Evolutionary conservation across 352 stramenopile genomes (phyloP).

Genomic region (Globisporangium rhizosaccharum): DNA sequence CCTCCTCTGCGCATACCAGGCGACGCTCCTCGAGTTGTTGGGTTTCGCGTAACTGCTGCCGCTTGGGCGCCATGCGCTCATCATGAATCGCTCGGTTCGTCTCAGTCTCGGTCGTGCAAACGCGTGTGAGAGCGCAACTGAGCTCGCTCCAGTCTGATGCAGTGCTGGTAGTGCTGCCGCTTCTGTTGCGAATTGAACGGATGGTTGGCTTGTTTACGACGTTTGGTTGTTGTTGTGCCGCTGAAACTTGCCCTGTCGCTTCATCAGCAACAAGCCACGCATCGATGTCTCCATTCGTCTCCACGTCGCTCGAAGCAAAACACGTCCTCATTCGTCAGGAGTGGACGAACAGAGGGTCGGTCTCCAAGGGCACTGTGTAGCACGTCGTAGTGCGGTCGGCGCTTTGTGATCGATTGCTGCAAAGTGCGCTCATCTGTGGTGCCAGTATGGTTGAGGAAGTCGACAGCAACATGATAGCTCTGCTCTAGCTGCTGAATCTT

Average conservation of each 20-base stretch:
- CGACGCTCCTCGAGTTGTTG: slow-evolving; percentile 7
- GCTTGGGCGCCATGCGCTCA: slow-evolving; percentile 6
- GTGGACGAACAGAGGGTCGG: slow-evolving; percentile 3
- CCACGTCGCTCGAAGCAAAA: not conserved
- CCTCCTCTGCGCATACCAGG: slow-evolving; percentile 6
- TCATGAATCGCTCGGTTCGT: slow-evolving; percentile 4
- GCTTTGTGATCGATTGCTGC: slow-evolving; percentile 7
- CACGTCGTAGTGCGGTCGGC: slow-evolving; percentile 14
- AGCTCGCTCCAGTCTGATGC: slow-evolving; percentile 12
- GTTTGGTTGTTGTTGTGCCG: no score
- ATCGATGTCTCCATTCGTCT: not conserved
- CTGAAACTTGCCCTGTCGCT: no score
- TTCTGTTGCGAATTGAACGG: not conserved
- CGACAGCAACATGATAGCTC: slow-evolving; percentile 11
- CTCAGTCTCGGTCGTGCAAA: not conserved
- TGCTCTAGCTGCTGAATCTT: slow-evolving; percentile 15
- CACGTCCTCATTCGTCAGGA: slow-evolving; percentile 10
- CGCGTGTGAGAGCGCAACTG: not conserved
- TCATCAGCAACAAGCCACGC: not conserved
- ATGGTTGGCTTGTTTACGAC: no score
- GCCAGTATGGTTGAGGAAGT: slow-evolving; percentile 15
- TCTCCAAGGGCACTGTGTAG: slow-evolving; percentile 15
- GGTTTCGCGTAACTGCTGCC: slow-evolving; percentile 3
- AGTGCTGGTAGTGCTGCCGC: slow-evolving; percentile 1
- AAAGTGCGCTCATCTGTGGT: slow-evolving; percentile 11